A percentile compares a stretch with the other conserved stretches of the same genome.
These are phyloP conservation scores for Pinus taeda DNA, from an alignment of 75 land plant species.

Conservation along the genomic window DNA sequence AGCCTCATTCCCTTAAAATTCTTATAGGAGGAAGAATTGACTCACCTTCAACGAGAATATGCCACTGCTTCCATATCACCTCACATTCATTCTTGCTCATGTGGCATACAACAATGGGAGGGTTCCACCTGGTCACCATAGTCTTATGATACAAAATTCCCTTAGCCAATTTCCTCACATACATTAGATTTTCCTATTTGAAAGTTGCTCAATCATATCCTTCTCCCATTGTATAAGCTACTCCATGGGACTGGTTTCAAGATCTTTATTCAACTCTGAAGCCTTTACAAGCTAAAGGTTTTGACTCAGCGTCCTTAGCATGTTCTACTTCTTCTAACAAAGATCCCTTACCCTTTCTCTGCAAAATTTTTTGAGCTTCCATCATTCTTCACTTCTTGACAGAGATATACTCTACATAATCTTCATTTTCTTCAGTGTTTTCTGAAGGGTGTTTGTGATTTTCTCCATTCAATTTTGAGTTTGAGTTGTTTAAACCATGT, in stretches of 20 bases:
- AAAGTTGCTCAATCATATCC: slow-evolving; percentile 83
- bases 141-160: slow-evolving; percentile 84
- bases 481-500: too few relatives aligned
- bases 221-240: slow-evolving; percentile 69
- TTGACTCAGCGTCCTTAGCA: slow-evolving; percentile 22
- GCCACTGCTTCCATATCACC: slow-evolving; percentile 67
- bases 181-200: slow-evolving; percentile 76
- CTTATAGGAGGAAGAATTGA: slow-evolving; percentile 30
- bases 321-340: neutral
- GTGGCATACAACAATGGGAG: slow-evolving; percentile 50
- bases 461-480: too few relatives aligned
- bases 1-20: slow-evolving; percentile 84
- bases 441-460: neutral
- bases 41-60: slow-evolving; percentile 22
- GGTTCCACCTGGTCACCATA: slow-evolving; percentile 79
- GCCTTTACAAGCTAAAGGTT: slow-evolving; percentile 71
- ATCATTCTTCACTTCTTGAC: slow-evolving; percentile 65
- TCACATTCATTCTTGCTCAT: slow-evolving; percentile 48
- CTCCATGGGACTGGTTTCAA: slow-evolving; percentile 61
- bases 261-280: slow-evolving; percentile 46
- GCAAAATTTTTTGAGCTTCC: slow-evolving; percentile 78
- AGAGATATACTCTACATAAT: slow-evolving; percentile 65
- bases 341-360: slow-evolving; percentile 46
- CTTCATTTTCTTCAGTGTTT: slow-evolving; percentile 55
- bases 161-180: slow-evolving; percentile 77